phyloP scores from a whole-genome alignment of 106 monocot species.

The Dendrobium officinale region DNA sequence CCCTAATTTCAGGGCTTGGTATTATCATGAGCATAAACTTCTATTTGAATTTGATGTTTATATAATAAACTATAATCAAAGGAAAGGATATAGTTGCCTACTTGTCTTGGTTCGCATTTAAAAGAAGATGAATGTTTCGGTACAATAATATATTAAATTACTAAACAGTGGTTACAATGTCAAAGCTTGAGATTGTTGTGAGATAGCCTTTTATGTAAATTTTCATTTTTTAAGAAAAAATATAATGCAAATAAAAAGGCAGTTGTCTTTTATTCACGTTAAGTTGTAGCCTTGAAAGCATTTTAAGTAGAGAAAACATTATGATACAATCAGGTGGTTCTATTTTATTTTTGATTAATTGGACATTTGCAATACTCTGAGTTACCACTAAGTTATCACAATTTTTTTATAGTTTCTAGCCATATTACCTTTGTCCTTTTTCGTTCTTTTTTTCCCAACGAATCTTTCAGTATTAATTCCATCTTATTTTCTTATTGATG shows the following conservation, averaged over 20 bases:
- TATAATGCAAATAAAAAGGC: not conserved
- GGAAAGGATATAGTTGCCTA: not conserved
- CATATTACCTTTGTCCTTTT: no score
- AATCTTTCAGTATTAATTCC: no score
- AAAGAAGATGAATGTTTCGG: not conserved
- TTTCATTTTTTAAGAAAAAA: not conserved
- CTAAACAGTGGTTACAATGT: not conserved
- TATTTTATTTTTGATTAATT: no score
- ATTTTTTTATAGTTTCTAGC: no score
- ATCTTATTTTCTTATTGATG: no score
- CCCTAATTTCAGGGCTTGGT: not conserved
- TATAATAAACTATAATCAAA: not conserved
- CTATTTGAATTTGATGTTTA: not conserved
- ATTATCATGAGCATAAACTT: not conserved
- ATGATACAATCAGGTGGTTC: no score
- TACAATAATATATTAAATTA: conserved; percentile 3
- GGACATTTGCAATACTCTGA: no score
- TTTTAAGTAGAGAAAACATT: not conserved
- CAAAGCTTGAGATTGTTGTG: not conserved
- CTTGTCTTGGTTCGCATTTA: not conserved
- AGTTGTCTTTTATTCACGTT: not conserved
- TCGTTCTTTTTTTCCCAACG: no score
- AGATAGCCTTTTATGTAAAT: not conserved
- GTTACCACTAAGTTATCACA: no score
- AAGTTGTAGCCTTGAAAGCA: not conserved